Evolutionary conservation across 23 red algal species (phyloP), one percentile per base, ranked within the genome.

Genomic region (Cyanidium caldarium): DNA sequence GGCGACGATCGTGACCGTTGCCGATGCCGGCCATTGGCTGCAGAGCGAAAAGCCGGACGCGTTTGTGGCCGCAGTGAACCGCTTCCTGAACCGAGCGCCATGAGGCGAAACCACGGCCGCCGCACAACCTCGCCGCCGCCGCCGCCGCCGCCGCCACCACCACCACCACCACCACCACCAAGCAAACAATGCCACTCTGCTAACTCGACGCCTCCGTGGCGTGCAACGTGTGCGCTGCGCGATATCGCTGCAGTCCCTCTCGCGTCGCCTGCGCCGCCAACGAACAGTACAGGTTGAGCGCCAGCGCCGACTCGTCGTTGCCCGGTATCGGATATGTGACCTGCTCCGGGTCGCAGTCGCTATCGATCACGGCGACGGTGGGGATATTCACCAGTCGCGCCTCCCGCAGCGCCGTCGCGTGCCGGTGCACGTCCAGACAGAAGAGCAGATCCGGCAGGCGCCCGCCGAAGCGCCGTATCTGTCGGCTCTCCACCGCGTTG

Each of bases 291-390:
- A 98, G 69, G 30, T 75, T 72, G 31, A 98, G 77, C 21, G 92
- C 92, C 1, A 66, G 70, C 15, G 79, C 80, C 12, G 33, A 51
- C 41, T 98, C 92, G 61, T 88, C 92, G 42, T 98, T 98, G 35
- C 92, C 92, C 2, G 92, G 92, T 44, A 98, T 85, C 14, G 84
- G 84, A 56, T 98, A 98, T 3, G 79, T 80, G 0, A 88, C 84
- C 40, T 61, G 19, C 33, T 45, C 13, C 40, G 92, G 92, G 72
- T 98, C 82, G 40, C 84, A 88, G 46, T 98, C 92, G 14, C 84
- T 88, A 41, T 98, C 92, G 15, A 74, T 73, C 29, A 98, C 75
- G n/a, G 77, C 92, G 10, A 98, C 74, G n/a, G 72, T 83, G 17
- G 83, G 92, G 42, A 98, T 82, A 7, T 79, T 75, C 37, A 79